Percentiles rank a stretch among this genome's conserved stretches.
phyloP scores from a whole-genome alignment of 2,329 filamentous ascomycete genomes.

The Westerdykella aurantiaca region DNA sequence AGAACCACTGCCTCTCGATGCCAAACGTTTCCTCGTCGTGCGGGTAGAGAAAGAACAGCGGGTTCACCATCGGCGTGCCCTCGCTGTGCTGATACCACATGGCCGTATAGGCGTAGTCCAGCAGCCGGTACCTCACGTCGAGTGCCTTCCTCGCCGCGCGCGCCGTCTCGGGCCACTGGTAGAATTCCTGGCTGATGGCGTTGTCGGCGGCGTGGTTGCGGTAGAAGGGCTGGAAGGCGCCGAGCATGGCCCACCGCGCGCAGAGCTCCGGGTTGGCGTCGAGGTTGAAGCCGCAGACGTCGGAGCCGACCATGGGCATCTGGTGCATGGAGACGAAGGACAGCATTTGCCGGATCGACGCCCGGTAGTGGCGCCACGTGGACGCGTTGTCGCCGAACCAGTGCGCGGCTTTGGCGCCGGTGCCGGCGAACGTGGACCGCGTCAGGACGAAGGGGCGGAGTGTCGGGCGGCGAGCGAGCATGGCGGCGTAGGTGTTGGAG shows the following conservation, averaged over 20 bases:
- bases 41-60: conserved; percentile 68
- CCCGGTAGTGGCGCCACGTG: conserved; percentile 42
- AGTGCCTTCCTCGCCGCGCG: conserved; percentile 63
- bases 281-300: conserved; percentile 70
- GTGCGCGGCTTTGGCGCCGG: conserved; percentile 55
- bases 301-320: conserved; percentile 47
- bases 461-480: conserved; percentile 59
- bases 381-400: conserved; percentile 56
- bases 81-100: conserved; percentile 55
- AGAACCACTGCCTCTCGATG: conserved; percentile 56
- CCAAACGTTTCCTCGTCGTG: conserved; percentile 48
- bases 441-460: conserved; percentile 68
- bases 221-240: conserved; percentile 70
- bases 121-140: conserved; percentile 65
- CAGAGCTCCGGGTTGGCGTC: conserved; percentile 64
- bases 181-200: conserved; percentile 62
- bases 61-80: conserved; percentile 62
- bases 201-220: conserved; percentile 62
- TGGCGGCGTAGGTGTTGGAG: conserved; percentile 56
- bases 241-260: conserved; percentile 68
- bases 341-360: conserved; percentile 40
- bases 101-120: conserved; percentile 75
- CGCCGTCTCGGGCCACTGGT: conserved; percentile 60
- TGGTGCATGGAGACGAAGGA: conserved; percentile 45
- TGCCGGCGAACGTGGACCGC: conserved; percentile 68